Conservation (phyloP, 306 rosid genomes). For the Betula pendula region DNA sequence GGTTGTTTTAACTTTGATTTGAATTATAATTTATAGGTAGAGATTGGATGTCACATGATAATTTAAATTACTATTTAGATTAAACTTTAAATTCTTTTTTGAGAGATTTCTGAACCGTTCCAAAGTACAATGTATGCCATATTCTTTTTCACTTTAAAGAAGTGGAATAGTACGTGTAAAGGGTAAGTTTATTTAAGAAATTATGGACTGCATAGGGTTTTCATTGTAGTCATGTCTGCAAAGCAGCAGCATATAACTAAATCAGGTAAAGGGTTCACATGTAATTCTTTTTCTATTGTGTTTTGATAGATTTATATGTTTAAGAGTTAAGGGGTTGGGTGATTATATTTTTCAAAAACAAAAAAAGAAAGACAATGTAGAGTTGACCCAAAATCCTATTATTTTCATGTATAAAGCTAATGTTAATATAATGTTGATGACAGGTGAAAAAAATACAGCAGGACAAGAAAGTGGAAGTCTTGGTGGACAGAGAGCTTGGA, state of each 20-base stretch:
- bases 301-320: no score
- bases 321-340: no score
- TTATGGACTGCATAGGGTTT: no score
- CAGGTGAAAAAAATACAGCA: slow-evolving; percentile 90
- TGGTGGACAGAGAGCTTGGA: slow-evolving; percentile 88
- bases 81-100: not conserved
- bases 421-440: slow-evolving; percentile 22
- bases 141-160: no score
- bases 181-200: no score
- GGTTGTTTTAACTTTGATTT: no score
- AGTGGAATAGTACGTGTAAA: no score
- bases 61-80: not conserved
- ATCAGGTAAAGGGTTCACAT: no score
- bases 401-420: slow-evolving; percentile 1
- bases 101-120: not conserved
- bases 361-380: not conserved
- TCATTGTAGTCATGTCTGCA: no score
- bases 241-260: no score
- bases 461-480: slow-evolving; percentile 73
- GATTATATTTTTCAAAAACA: no score
- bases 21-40: not conserved
- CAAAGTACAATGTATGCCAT: not conserved
- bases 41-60: not conserved
- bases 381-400: not conserved
- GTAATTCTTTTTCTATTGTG: no score